A percentile compares a stretch with the other conserved stretches of the same genome.
Evolutionary conservation across 1,284 basidiomycete species (phyloP).

Genomic region (Naganishia sp.): DNA sequence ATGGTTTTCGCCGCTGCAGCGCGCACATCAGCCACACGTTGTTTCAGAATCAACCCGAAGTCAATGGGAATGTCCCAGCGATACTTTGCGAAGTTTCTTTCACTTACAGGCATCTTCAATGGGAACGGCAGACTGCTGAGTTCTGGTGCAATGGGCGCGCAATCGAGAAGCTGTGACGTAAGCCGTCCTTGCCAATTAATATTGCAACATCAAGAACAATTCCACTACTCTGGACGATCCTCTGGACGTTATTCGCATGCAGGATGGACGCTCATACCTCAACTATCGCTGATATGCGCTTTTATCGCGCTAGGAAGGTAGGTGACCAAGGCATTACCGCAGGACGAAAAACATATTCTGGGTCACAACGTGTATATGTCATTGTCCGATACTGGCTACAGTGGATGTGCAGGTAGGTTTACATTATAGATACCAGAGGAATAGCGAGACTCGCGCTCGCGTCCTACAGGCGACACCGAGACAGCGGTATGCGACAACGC

Average conservation of each 20-base stretch:
- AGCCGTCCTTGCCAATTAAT: neutral
- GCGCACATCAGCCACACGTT: conserved; percentile 1
- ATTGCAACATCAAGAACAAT: too few species aligned
- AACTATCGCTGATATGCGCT: too few species aligned
- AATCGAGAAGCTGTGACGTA: conserved; percentile 1
- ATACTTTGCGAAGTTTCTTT: too few species aligned
- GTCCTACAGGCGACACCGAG: neutral
- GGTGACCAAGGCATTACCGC: neutral
- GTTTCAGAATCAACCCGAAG: neutral
- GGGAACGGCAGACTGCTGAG: neutral
- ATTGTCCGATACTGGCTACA: conserved; percentile 19
- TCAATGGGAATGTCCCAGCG: too few species aligned
- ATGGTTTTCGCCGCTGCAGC: neutral
- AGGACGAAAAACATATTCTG: neutral
- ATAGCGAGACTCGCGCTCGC: neutral
- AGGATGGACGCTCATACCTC: too few species aligned
- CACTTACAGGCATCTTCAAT: too few species aligned
- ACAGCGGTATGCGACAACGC: neutral
- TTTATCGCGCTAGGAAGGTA: too few species aligned
- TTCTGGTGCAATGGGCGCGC: neutral
- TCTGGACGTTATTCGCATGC: too few species aligned
- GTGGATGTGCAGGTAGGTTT: neutral
- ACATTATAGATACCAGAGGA: conserved; percentile 8
- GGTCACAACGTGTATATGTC: conserved; percentile 20
- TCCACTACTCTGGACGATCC: too few species aligned